These are phyloP conservation scores for Periglandula ipomoeae DNA, from an alignment of 2,329 filamentous ascomycete species.

Conservation along the genomic window DNA sequence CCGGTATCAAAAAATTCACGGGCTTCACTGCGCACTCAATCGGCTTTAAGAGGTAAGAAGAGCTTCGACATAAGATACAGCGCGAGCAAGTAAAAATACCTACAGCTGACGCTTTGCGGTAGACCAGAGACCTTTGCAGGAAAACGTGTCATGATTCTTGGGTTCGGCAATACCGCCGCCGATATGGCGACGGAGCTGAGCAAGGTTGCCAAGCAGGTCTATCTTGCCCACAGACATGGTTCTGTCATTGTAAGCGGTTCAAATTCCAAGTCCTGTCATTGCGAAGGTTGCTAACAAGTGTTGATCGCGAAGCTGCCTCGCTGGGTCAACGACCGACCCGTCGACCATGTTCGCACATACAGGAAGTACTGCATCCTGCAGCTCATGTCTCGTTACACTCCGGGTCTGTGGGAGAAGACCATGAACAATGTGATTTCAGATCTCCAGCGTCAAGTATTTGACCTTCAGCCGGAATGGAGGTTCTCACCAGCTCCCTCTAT, in stretches of 20 bases:
- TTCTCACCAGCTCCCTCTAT: not conserved
- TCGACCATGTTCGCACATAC: not conserved
- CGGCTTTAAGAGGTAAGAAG: not conserved
- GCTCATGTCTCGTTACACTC: not conserved
- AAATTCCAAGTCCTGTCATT: too few relatives aligned
- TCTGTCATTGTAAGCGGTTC: not conserved
- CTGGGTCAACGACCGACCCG: conserved; percentile 15
- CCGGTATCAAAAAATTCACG: conserved; percentile 22
- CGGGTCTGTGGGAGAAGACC: not conserved
- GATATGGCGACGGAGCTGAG: conserved; percentile 23
- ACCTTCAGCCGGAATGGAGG: not conserved
- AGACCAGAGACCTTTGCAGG: conserved; percentile 15
- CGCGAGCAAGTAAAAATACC: too few relatives aligned
- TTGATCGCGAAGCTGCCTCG: conserved; percentile 23
- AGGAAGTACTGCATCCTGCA: not conserved
- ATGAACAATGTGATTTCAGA: not conserved
- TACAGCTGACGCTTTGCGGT: too few relatives aligned
- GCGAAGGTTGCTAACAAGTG: too few relatives aligned
- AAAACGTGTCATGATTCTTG: conserved; percentile 34
- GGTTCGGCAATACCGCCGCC: conserved; percentile 30
- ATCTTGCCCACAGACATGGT: conserved; percentile 15
- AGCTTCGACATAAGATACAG: conserved; percentile 1
- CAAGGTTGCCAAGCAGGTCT: conserved; percentile 10
- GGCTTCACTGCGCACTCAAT: conserved; percentile 15
- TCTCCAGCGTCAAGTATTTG: not conserved